Evolutionary conservation across 768 basidiomycete genomes (phyloP).

Genomic region (Dictyophora rubrovolvata): DNA sequence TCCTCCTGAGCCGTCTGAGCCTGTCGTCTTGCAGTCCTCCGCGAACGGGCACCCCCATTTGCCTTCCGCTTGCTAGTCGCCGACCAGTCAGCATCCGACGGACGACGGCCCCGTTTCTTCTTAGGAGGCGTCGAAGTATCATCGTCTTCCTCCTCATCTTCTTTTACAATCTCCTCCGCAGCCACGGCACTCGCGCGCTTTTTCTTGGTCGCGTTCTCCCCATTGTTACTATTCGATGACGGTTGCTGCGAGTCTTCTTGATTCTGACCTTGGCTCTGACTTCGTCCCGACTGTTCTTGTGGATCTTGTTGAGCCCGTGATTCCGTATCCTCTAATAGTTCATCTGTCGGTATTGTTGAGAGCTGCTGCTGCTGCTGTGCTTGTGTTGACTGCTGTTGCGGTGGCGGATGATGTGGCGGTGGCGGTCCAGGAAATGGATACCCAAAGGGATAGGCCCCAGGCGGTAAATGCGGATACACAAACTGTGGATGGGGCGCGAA

Average conservation of each 20-base stretch:
- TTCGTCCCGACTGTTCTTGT: background rate
- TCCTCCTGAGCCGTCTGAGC: background rate
- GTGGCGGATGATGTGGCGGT: background rate
- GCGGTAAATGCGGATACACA: conserved; percentile 7
- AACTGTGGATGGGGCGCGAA: conserved; percentile 7
- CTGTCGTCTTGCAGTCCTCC: conserved; percentile 2
- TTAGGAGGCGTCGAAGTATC: conserved; percentile 7
- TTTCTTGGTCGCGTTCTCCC: background rate
- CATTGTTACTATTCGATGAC: background rate
- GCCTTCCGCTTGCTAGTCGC: background rate
- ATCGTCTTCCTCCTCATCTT: conserved; percentile 6
- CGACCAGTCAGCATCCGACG: conserved; percentile 8
- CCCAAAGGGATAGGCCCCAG: conserved; percentile 8
- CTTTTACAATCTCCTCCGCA: background rate
- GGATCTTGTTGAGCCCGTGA: background rate
- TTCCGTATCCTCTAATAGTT: background rate
- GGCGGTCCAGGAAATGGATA: conserved; percentile 6
- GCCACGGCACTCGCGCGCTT: background rate
- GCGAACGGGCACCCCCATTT: background rate
- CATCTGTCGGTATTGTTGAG: background rate
- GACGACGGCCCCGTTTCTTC: conserved; percentile 7
- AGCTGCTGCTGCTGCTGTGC: background rate
- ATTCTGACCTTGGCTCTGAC: background rate
- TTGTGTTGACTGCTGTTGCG: background rate
- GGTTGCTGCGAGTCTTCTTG: background rate